Evolutionary conservation across 805 yeast genomes (phyloP).

Genomic region (Ogataea henricii): DNA sequence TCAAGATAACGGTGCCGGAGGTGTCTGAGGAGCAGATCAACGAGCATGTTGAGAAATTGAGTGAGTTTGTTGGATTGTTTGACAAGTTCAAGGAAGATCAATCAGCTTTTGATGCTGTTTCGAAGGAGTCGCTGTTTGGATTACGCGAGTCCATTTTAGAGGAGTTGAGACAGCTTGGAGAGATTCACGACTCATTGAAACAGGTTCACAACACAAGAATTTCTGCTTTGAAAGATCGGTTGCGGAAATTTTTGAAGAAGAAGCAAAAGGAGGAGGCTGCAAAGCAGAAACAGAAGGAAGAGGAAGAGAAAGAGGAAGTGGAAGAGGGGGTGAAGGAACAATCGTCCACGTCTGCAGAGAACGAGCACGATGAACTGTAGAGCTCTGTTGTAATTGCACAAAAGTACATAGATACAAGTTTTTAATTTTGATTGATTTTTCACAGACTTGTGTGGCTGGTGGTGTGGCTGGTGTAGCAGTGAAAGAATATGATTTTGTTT

Average conservation of each 20-base stretch:
- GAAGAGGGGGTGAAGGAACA: slow-evolving; percentile 4
- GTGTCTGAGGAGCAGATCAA: slow-evolving; percentile 33
- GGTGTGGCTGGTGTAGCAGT: background rate
- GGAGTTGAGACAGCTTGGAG: slow-evolving; percentile 21
- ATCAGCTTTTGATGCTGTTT: slow-evolving; percentile 15
- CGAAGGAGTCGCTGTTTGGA: slow-evolving; percentile 28
- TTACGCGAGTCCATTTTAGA: slow-evolving; percentile 25
- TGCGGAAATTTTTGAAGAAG: slow-evolving; percentile 21
- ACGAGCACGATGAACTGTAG: slow-evolving; percentile 24
- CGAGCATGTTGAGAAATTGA: slow-evolving; percentile 26
- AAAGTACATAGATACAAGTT: background rate
- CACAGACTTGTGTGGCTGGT: background rate
- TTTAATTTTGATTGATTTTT: background rate
- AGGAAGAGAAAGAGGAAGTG: background rate
- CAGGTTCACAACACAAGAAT: slow-evolving; percentile 33
- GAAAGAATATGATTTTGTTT: too few species aligned
- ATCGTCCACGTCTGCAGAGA: background rate
- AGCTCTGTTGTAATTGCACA: background rate
- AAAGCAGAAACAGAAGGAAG: background rate
- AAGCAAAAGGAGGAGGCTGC: slow-evolving; percentile 18
- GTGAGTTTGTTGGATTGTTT: slow-evolving; percentile 32
- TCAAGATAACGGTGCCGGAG: slow-evolving; percentile 37
- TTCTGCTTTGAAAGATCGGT: slow-evolving; percentile 26
- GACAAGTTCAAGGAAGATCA: slow-evolving; percentile 30
- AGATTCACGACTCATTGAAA: slow-evolving; percentile 19